A percentile compares a stretch with the other conserved stretches of the same genome.
Evolutionary conservation across 2,329 filamentous ascomycete species (phyloP).

Genomic region (Coniochaeta sp.): DNA sequence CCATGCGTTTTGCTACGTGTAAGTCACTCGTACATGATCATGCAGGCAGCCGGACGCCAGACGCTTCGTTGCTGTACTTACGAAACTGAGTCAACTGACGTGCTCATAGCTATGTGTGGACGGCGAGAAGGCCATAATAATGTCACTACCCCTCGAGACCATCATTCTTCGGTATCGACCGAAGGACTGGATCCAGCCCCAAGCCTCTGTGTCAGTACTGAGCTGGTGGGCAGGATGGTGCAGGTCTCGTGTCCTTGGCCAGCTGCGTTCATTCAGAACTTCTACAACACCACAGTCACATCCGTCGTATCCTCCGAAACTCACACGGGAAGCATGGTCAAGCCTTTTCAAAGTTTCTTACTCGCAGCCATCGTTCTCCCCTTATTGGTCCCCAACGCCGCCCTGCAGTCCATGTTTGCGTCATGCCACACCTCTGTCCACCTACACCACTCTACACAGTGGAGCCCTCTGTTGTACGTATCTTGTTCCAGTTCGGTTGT

Average conservation of each 20-base stretch:
- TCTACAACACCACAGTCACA: not conserved
- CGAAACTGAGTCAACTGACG: not conserved
- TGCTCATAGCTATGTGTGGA: conserved; percentile 19
- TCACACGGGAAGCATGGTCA: not conserved
- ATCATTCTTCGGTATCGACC: not conserved
- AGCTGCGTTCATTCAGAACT: not conserved
- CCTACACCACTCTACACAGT: not conserved
- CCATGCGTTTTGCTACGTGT: conserved; percentile 72
- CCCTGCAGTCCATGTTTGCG: not conserved
- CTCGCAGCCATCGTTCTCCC: not conserved
- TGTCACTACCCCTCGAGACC: not conserved
- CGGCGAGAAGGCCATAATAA: conserved; percentile 13
- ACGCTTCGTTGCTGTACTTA: not conserved
- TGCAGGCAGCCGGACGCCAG: not conserved
- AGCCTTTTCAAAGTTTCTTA: not conserved
- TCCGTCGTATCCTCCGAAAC: not conserved
- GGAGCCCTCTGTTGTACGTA: not conserved
- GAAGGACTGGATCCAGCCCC: not conserved
- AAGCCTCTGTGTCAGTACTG: not conserved
- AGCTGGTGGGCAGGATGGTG: not conserved
- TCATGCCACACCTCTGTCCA: not conserved
- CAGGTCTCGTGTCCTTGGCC: not conserved
- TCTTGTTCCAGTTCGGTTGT: not conserved
- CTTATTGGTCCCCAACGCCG: not conserved
- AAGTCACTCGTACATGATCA: conserved; percentile 33